phyloP scores from a whole-genome alignment of 495 filamentous ascomycete genomes.

The Delitschia confertaspora region DNA sequence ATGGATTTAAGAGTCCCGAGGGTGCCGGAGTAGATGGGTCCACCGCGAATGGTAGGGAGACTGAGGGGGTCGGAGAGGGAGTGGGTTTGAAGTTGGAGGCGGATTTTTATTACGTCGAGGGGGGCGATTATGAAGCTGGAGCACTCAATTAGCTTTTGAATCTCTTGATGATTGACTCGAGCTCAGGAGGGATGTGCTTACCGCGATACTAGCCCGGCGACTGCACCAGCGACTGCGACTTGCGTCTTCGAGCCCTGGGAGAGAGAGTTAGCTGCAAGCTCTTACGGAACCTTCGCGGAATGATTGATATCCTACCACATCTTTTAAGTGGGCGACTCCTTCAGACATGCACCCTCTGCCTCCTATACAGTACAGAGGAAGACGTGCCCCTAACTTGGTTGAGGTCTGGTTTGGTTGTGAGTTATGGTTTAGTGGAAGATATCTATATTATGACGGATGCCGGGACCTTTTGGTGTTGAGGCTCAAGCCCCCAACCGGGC shows the following conservation, averaged over 20 bases:
- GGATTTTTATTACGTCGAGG: slow-evolving; percentile 92
- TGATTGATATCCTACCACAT: slow-evolving; percentile 55
- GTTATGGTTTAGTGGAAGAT: too few relatives aligned
- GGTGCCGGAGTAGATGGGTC: slow-evolving; percentile 72
- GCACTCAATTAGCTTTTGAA: not conserved
- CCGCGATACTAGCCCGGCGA: slow-evolving; percentile 84
- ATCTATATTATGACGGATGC: not conserved
- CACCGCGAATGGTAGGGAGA: slow-evolving; percentile 42
- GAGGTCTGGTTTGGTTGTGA: too few relatives aligned
- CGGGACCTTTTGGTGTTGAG: not conserved
- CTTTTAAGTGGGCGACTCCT: slow-evolving; percentile 67
- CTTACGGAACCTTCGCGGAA: not conserved
- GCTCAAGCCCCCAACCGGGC: not conserved
- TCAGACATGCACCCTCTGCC: slow-evolving; percentile 58
- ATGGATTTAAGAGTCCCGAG: slow-evolving; percentile 68
- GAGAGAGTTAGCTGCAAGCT: not conserved
- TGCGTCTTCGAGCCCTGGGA: slow-evolving; percentile 69
- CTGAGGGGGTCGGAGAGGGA: slow-evolving; percentile 61
- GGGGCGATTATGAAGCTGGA: slow-evolving; percentile 79
- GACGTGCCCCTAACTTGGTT: too few relatives aligned
- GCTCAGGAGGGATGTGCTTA: slow-evolving; percentile 29
- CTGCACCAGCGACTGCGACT: slow-evolving; percentile 73
- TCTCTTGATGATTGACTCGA: too few relatives aligned
- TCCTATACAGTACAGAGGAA: too few relatives aligned
- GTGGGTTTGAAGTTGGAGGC: slow-evolving; percentile 83